Base-by-base conservation (phyloP, 176 grass and related monocot species). In the Luzula sylvatica region DNA sequence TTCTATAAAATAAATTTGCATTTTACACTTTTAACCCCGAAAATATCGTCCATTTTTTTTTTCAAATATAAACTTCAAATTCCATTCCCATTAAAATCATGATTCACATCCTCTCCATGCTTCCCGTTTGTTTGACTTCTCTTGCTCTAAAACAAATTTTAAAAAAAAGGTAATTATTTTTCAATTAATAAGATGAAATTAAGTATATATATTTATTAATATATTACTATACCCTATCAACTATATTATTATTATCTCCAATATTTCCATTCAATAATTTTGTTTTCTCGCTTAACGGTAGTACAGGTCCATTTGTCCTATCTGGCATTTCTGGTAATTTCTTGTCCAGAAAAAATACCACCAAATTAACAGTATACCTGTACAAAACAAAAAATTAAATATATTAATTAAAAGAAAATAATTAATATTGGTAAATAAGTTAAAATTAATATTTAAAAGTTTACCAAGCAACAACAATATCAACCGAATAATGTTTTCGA, bases 341-440 rank as follows among this genome's bases (percentile, higher is more conserved):
- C 52, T 69, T 90, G 66, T 98, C 93, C 71, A 98, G 24, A 57
- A 90, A 90, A 55, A 87, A 98, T 8, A 90, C 82, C 29, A 90
- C 81, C 63, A 98, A 83, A 75, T 83, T 92, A 38, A 98, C 93
- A 42, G 93, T 92, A 71, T 98, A 98, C 93, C 93, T 98, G 61
- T 5, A 12, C 32, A 43, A 25, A 73, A 44, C 68, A 38, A 48
- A 12, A 45, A n/a, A n/a, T n/a, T n/a, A n/a, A n/a, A n/a, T n/a
- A n/a, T n/a, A 49, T 20, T 9, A 74, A 20, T 11, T 63, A 71
- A 50, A 30, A 67, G 47, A 51, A 66, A 26, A 38, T 5, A 8
- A 32, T 56, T 7, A 43, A 64, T 26, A 1, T 22, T 13, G 58
- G 51, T 13, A 11, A 58, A 40, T 27, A 75, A 66, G 30, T 3